Base-by-base conservation (phyloP, 495 filamentous ascomycete species). In the Hypoxylon subgilvum region DNA sequence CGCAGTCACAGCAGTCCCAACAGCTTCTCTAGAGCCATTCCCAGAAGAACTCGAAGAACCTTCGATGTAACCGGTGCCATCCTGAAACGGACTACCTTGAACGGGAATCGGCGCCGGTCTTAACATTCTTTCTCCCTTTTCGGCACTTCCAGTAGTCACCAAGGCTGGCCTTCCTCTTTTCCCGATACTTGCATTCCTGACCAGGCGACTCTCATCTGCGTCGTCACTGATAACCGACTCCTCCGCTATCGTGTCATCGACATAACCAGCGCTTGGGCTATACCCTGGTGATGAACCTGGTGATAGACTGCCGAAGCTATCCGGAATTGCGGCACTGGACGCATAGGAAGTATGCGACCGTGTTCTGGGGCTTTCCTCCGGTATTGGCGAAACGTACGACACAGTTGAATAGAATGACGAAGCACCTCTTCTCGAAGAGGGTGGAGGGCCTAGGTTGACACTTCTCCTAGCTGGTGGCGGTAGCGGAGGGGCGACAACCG, bases 371-470 rank as follows among this genome's bases (percentile, higher is more conserved):
- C 83, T 79, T 66, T 96, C 92, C 71, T 97, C 92, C 1, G 86
- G 88, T 49, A 97, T 96, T 1, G 92, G 92, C 6, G 92, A 90
- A 4, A 96, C 90, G 50, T 80, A 90, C 1, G 89, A 90, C n/a
- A 72, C 65, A 49, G 80, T 81, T 17, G 89, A 91, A 59, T 90
- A 90, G 27, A 86, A 88, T n/a, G 87, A 84, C 1, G 86, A 84
- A 21, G 77, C 85, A 0, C 87, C 89, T 59, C 88, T 77, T 61
- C 88, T 78, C 10, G 88, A 78, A 31, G 84, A 86, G 14, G 88
- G 88, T 6, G 85, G 85, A 27, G 86, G 86, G 18, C 83, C 84
- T 28, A 85, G 75, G 56, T 76, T 82, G 28, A 80, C 81, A 56
- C 77, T 84, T 44, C 82, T 78, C 56, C 81, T 74, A 16, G 78